Evolutionary conservation across 306 rosid genomes (phyloP), one percentile per base, ranked within the genome.

Genomic region (Vigna unguiculata): DNA sequence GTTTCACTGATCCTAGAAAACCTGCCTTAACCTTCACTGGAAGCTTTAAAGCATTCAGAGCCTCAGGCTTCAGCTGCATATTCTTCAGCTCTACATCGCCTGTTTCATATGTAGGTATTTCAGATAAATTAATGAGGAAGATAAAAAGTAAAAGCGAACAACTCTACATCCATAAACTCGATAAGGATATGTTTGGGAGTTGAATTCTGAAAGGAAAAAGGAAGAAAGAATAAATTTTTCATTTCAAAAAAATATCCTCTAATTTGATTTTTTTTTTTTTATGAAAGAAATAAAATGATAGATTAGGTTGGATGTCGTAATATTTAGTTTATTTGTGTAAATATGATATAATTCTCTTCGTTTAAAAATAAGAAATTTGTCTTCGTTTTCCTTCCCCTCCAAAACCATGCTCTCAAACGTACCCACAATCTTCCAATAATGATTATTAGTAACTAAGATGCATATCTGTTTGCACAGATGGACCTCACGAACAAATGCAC

Each of bases 1-100:
- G 93, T 87, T 95, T 95, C 83, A 95, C 97, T 14, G 97, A 95
- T 78, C 99, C 99, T 63, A 95, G 97, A 87, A 95, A 95, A 72
- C 99, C 99, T 9, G 97, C 99, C 80, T 92, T 95, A 78, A 95
- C 99, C 90, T 92, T 95, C 83, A 95, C 97, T 1, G 99, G 99
- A 87, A 95, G 88, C 70, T 95, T 90, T 79, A 95, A 86, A 62
- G 93, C 97, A 86, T 92, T 95, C 43, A 95, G 90, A 71, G 99
- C 99, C 90, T 95, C 99, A 4, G 99, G 99, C 90, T 95, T 95
- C 80, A 95, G 81, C 92, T 95, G 99, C 99, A 95, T 95, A 81
- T 95, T 95, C 79, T 86, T 92, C 80, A 95, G 93, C 97, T 92
- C 99, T 63, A 95, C 99, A 88, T 95, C 90, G 48, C 99, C 99